Conservation (phyloP, 2,329 filamentous ascomycete species). For the Dendrostoma leiphaemia region DNA sequence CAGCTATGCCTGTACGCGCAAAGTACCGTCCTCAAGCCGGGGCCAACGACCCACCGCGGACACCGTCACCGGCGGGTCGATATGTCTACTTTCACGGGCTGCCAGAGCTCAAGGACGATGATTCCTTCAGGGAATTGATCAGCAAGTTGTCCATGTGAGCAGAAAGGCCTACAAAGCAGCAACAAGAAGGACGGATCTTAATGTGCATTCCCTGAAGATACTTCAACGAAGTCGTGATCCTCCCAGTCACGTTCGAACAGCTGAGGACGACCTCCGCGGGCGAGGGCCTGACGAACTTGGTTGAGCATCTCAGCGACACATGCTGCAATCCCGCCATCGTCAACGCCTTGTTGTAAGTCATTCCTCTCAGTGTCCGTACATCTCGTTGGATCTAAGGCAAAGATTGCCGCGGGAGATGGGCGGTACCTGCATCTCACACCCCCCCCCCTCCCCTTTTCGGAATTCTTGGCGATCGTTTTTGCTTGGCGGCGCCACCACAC, state of each 20-base stretch:
- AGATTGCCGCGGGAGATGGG: background rate
- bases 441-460: background rate
- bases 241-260: constrained; percentile 72
- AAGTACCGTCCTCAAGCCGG: constrained; percentile 33
- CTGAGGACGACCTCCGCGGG: constrained; percentile 65
- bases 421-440: background rate
- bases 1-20: constrained; percentile 37
- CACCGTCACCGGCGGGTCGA: constrained; percentile 33
- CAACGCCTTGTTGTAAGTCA: constrained; percentile 67
- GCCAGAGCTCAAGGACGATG: constrained; percentile 56
- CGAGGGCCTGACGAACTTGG: constrained; percentile 54
- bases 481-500: background rate
- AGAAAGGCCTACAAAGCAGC: background rate
- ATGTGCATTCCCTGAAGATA: constrained; percentile 42
- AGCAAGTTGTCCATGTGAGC: constrained; percentile 64
- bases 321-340: constrained; percentile 70
- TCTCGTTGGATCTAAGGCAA: too few species aligned
- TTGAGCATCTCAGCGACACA: constrained; percentile 60
- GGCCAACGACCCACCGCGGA: constrained; percentile 27
- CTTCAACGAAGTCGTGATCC: constrained; percentile 59
- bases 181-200: background rate
- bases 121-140: constrained; percentile 62
- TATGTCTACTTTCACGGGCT: constrained; percentile 32
- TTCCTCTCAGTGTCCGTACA: background rate
- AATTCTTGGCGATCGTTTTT: background rate